Percentiles rank a stretch among this genome's conserved stretches.
These are phyloP conservation scores for Pyropia haitanensis DNA, from an alignment of 23 red algal genomes.

Conservation along the genomic window DNA sequence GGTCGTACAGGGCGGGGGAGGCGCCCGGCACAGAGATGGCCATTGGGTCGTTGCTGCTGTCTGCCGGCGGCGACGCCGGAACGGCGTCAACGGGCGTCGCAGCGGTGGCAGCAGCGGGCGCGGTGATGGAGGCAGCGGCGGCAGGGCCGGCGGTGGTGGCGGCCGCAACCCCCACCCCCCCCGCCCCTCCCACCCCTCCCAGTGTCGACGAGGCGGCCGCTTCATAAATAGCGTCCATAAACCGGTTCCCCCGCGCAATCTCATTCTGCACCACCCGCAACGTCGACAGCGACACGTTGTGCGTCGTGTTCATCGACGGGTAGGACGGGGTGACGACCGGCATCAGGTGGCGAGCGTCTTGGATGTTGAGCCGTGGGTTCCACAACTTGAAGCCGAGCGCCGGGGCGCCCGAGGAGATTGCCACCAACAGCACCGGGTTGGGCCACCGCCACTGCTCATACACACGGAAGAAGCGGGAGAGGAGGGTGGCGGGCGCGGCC, in stretches of 20 bases:
- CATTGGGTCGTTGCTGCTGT: no score
- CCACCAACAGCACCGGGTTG: slow-evolving; percentile 73
- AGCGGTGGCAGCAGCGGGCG: no score
- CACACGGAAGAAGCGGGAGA: slow-evolving; percentile 79
- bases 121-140: no score
- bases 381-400: slow-evolving; percentile 72
- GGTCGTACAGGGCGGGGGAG: no score
- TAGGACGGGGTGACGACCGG: slow-evolving; percentile 96
- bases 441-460: slow-evolving; percentile 98
- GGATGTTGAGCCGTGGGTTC: slow-evolving; percentile 42
- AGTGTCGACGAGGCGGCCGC: slow-evolving; percentile 12
- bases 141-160: no score
- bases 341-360: slow-evolving; percentile 87
- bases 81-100: no score
- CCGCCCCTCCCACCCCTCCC: no score
- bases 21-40: no score
- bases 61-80: no score
- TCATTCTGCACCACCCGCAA: slow-evolving; percentile 75
- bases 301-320: slow-evolving; percentile 97
- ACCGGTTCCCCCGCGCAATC: slow-evolving; percentile 57
- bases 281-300: slow-evolving; percentile 88
- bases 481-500: slow-evolving; percentile 56
- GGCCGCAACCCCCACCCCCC: no score
- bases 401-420: slow-evolving; percentile 63
- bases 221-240: slow-evolving; percentile 45